Evolutionary conservation across 495 filamentous ascomycete genomes (phyloP), one percentile per base, ranked within the genome.

Genomic region (Penicillium soppii): DNA sequence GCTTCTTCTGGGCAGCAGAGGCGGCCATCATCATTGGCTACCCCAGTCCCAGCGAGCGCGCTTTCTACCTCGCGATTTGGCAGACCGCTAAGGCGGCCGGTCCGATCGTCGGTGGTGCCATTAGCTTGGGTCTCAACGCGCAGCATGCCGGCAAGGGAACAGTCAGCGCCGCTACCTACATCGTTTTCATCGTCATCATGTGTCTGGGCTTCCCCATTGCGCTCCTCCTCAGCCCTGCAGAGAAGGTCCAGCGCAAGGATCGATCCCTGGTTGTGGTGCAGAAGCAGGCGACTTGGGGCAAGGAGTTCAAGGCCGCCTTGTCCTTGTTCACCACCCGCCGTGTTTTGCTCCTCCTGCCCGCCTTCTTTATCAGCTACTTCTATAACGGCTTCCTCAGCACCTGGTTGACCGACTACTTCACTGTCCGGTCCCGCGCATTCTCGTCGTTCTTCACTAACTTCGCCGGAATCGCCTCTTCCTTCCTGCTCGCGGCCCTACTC

Each of bases 1-100:
- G 82, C 10, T 74, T 85, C n/a, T 86, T 86, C 64, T 87, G 84
- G 84, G 76, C 75, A 42, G 76, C 81, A 3, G 83, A 86, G 60
- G 81, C 78, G 10, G 82, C 83, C n/a, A 85, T 86, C 42, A 82
- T 82, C 9, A 78, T 86, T 29, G 73, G 77, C 7, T 86, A 86
- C 55, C 81, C 82, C 0, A 83, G 84, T 46, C 75, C 77, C 5
- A 70, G 73, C 53, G 84, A 87, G 43, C 70, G 76, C 43, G 82
- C 78, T 13, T 74, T 76, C 42, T 78, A 77, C 33, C 52, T 66
- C 29, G 65, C 65, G 20, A 64, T 68, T 29, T 68, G 65, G 65
- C 65, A 68, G 46, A 68, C 65, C 1, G 63, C 65, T 3, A 68
- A 68, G 37, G 63, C 65, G 2, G 56, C 63, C 4, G 65, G 65